Evolutionary conservation across 441 rosid species (phyloP).

Genomic region (Jatropha podagrica): DNA sequence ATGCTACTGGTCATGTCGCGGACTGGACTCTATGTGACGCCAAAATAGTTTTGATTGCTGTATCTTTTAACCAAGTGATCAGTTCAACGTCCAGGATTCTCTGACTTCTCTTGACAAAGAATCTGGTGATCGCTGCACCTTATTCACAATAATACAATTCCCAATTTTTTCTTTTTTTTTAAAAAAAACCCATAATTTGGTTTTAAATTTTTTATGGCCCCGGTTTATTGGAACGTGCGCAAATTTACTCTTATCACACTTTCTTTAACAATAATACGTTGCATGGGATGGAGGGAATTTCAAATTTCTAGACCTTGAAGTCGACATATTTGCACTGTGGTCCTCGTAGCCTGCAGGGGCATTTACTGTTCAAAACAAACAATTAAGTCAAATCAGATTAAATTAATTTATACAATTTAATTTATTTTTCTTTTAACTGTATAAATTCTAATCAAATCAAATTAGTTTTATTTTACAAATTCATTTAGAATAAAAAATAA

Average conservation of each 20-base stretch:
- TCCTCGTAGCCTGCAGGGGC: background rate
- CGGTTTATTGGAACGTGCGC: conserved; percentile 7
- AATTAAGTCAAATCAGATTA: too few species aligned
- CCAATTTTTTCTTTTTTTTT: background rate
- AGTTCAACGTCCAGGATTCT: conserved; percentile 18
- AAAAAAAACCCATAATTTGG: background rate
- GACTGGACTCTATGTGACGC: background rate
- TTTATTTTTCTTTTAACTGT: too few species aligned
- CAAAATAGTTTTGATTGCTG: conserved; percentile 1
- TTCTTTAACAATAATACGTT: background rate
- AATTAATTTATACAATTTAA: too few species aligned
- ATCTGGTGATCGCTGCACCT: background rate
- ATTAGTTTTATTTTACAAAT: too few species aligned
- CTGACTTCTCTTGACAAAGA: background rate
- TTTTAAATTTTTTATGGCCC: background rate
- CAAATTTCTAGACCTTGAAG: conserved; percentile 1
- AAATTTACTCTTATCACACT: background rate
- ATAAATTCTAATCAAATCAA: too few species aligned
- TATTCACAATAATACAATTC: background rate
- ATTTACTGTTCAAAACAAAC: too few species aligned
- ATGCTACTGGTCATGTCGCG: background rate
- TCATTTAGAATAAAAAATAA: too few species aligned
- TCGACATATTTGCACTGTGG: background rate
- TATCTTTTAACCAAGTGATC: background rate
- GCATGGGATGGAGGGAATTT: conserved; percentile 5